Percentiles rank a stretch among this genome's conserved stretches.
Conservation (phyloP, 2,329 filamentous ascomycete genomes). For the Hirsutella thompsonii region DNA sequence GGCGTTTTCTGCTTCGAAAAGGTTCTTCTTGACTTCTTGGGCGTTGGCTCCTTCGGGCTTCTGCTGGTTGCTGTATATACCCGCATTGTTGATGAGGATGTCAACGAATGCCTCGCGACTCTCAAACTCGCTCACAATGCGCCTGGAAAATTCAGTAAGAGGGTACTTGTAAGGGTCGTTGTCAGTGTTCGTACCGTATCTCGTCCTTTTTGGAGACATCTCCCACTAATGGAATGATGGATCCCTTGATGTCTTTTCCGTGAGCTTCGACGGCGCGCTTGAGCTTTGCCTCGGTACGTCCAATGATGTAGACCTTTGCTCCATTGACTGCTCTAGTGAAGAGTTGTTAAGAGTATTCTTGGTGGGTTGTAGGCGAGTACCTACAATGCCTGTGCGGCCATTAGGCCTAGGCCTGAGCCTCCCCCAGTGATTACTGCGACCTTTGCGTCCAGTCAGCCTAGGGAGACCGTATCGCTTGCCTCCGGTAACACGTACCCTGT, state of each 20-base stretch:
- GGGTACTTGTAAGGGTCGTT: too few relatives aligned
- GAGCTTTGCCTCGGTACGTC: slow-evolving; percentile 50
- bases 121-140: slow-evolving; percentile 28
- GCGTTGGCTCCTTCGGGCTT: slow-evolving; percentile 38
- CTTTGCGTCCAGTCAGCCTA: too few relatives aligned
- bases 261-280: slow-evolving; percentile 47
- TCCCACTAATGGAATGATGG: slow-evolving; percentile 45
- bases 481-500: slow-evolving; percentile 1
- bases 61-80: slow-evolving; percentile 39
- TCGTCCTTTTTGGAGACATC: slow-evolving; percentile 50
- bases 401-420: slow-evolving; percentile 53
- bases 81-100: slow-evolving; percentile 58
- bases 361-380: too few relatives aligned
- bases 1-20: slow-evolving; percentile 48
- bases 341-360: too few relatives aligned
- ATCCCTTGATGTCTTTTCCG: slow-evolving; percentile 37
- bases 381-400: slow-evolving; percentile 51
- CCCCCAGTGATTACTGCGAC: slow-evolving; percentile 13
- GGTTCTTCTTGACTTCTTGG: slow-evolving; percentile 42
- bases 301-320: slow-evolving; percentile 58
- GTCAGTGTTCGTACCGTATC: slow-evolving; percentile 29
- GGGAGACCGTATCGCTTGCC: too few relatives aligned
- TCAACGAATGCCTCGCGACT: slow-evolving; percentile 44
- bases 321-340: slow-evolving; percentile 49
- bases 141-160: background rate